Base-by-base conservation (phyloP, 129 eudicot genomes). In the Tanacetum coccineum region DNA sequence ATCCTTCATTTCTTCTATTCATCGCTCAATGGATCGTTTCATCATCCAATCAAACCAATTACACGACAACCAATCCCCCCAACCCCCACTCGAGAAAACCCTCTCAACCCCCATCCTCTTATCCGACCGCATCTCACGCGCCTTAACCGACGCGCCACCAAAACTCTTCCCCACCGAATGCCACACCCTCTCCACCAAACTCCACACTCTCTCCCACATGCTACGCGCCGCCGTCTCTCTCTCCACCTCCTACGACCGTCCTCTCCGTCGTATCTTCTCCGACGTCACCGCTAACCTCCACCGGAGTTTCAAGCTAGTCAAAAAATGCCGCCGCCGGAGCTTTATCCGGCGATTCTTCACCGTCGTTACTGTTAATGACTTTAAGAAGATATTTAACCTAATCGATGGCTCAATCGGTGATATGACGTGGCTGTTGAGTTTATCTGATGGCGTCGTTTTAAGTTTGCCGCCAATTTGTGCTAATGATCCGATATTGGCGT, bases 391-490 rank as follows among this genome's bases (percentile, higher is more conserved):
- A 0, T 39, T 71, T 9, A 17, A 13, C 9, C 70, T 76, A 1
- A 78, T 85, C 1, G 90, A 85, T 8, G 51, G 72, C 0, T 89
- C 90, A 8, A 36, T 74, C 5, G 85, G 81, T 10, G 82, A 85
- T 66, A 30, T 82, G 70, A 78, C 42, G 57, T 85, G 91, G 91
- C 51, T 85, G 57, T 42, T 88, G 6, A 60, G 71, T 45, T 32
- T 88, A 13, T 70, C 54, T 4, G 44, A 58, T 45, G 44, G 25
- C 0, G 64, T 59, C n/a, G n/a, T 69, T 45, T 50, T 69, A 2
- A 52, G 75, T 8, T 62, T 69, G 47, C 80, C 80, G 42, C 75
- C 75, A 1, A 61, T 76, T 76, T 70, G 75, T 63, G 62, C 19
- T 26, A 68, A 69, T 42, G 70, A 76, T 69, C 80, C 80, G 40